These are phyloP conservation scores for Agrocybe chaxingu DNA, from an alignment of 768 basidiomycete genomes.

Conservation along the genomic window DNA sequence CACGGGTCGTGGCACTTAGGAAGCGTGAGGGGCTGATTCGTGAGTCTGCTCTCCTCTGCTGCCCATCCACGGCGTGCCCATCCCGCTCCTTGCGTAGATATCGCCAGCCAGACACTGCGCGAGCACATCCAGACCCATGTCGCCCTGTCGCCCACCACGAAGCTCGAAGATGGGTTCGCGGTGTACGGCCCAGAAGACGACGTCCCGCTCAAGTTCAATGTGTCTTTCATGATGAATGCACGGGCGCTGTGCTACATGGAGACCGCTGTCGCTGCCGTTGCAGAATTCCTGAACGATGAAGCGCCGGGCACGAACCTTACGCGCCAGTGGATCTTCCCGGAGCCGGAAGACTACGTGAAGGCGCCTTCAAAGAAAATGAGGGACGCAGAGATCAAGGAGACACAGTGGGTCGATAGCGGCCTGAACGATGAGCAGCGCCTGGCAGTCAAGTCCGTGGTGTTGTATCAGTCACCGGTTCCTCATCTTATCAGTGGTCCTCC, in stretches of 20 bases:
- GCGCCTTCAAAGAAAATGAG: conserved; percentile 18
- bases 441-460: conserved; percentile 39
- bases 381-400: conserved; percentile 22
- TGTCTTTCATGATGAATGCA: conserved; percentile 46
- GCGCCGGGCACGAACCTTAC: conserved; percentile 24
- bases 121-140: conserved; percentile 36
- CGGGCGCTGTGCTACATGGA: conserved; percentile 42
- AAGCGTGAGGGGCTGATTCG: conserved; percentile 46
- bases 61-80: background rate
- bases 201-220: conserved; percentile 41
- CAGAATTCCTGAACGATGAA: conserved; percentile 18
- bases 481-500: conserved; percentile 49
- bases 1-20: conserved; percentile 36
- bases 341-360: conserved; percentile 26
- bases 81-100: conserved; percentile 23
- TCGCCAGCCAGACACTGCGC: conserved; percentile 37
- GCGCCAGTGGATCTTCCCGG: conserved; percentile 44
- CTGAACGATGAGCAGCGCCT: conserved; percentile 44
- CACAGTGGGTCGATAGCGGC: conserved; percentile 42
- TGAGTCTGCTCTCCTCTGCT: conserved; percentile 23
- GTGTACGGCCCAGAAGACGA: conserved; percentile 30
- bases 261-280: conserved; percentile 28
- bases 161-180: conserved; percentile 19
- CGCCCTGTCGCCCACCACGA: conserved; percentile 16
- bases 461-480: conserved; percentile 42